phyloP scores from a whole-genome alignment of 495 filamentous ascomycete species.

The Chaetomium fimeti region DNA sequence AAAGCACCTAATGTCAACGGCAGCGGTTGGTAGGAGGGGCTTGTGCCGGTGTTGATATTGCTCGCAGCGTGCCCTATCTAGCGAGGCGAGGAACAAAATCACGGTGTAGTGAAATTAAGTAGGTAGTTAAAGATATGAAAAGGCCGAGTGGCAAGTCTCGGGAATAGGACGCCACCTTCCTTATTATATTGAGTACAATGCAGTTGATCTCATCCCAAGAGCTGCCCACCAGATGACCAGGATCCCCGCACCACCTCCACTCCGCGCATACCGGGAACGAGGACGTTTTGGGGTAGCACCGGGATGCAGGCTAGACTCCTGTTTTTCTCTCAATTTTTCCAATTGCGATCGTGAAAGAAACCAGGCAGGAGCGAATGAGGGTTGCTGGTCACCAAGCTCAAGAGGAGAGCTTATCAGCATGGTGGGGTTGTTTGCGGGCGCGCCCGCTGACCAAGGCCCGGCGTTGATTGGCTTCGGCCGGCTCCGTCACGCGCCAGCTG shows the following conservation, averaged over 20 bases:
- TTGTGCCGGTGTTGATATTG: neutral
- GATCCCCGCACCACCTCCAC: neutral
- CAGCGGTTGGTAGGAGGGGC: too few species aligned
- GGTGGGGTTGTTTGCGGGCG: neutral
- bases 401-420: neutral
- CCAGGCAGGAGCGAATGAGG: neutral
- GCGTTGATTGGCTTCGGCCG: constrained; percentile 19
- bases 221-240: neutral
- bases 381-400: neutral
- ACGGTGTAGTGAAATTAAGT: neutral
- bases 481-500: constrained; percentile 10
- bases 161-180: constrained; percentile 1
- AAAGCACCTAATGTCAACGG: too few species aligned
- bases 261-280: neutral
- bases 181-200: neutral
- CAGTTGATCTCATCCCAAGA: neutral
- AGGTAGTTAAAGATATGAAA: neutral
- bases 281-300: neutral
- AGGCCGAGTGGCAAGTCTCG: constrained; percentile 2
- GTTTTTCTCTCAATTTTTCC: neutral
- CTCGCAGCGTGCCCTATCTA: neutral
- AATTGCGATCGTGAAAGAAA: neutral
- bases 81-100: neutral
- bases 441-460: neutral
- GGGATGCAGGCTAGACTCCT: neutral